These are phyloP conservation scores for Yamadazyma atlantica DNA, from an alignment of 1,139 yeast species.

Conservation along the genomic window DNA sequence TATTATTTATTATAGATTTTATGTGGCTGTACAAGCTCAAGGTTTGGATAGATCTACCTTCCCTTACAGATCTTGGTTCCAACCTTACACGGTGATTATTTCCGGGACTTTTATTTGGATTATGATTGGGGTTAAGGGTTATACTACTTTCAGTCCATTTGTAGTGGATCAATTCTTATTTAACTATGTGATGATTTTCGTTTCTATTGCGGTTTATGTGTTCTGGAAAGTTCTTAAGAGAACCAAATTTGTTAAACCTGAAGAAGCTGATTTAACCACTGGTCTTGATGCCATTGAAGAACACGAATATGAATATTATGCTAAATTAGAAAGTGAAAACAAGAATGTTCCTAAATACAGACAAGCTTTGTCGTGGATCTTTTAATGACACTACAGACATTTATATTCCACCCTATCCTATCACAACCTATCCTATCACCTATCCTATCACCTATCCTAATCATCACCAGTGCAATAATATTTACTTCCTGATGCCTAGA, in stretches of 20 bases:
- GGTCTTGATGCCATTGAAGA: conserved; percentile 44
- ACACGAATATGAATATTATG: conserved; percentile 44
- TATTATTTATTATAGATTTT: conserved; percentile 58
- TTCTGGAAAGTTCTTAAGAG: conserved; percentile 33
- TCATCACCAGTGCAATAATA: neutral
- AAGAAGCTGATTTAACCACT: conserved; percentile 33
- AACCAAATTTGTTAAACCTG: conserved; percentile 27
- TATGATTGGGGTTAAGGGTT: conserved; percentile 41
- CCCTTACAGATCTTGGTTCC: conserved; percentile 75
- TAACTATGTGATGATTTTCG: conserved; percentile 41
- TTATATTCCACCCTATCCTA: too few relatives aligned
- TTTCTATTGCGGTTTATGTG: conserved; percentile 23
- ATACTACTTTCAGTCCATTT: conserved; percentile 38
- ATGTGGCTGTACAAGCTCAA: conserved; percentile 54
- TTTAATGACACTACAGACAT: conserved; percentile 10
- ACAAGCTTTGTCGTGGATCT: conserved; percentile 12
- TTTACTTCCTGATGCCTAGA: neutral
- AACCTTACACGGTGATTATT: conserved; percentile 69
- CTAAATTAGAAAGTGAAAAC: conserved; percentile 20
- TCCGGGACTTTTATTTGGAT: conserved; percentile 32
- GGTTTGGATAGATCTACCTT: conserved; percentile 71
- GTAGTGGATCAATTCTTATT: conserved; percentile 39
- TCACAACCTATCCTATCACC: too few relatives aligned
- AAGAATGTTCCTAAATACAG: conserved; percentile 5
- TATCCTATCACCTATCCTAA: too few relatives aligned